Conservation (phyloP, 2,329 filamentous ascomycete species). For the Fusarium sp. region DNA sequence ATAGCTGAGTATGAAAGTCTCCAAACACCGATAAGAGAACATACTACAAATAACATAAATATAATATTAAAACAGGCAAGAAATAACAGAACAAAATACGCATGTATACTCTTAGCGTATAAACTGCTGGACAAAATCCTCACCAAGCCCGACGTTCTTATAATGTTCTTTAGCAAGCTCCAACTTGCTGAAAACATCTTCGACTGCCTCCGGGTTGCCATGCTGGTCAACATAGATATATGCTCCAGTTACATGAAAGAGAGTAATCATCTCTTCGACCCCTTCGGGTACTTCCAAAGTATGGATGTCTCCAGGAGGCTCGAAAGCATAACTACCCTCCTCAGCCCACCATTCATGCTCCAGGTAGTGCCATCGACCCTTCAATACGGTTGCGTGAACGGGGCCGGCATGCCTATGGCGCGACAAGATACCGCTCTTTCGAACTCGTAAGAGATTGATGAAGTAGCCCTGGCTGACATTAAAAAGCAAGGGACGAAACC, state of each 20-base stretch:
- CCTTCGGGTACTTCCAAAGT: conserved; percentile 31
- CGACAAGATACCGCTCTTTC: conserved; percentile 52
- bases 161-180: neutral
- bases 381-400: conserved; percentile 52
- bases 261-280: conserved; percentile 1
- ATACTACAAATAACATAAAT: no score
- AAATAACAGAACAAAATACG: no score
- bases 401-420: conserved; percentile 52
- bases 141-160: neutral
- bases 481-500: neutral
- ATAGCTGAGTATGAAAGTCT: no score
- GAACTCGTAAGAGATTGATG: conserved; percentile 2
- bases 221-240: conserved; percentile 5
- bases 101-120: neutral
- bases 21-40: no score
- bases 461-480: neutral
- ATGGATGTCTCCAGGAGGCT: conserved; percentile 54
- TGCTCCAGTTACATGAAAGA: neutral
- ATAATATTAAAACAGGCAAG: no score
- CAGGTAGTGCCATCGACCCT: conserved; percentile 54
- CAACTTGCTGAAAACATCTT: conserved; percentile 11
- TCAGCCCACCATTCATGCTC: conserved; percentile 55
- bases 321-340: conserved; percentile 53
- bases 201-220: neutral
- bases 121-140: neutral